Conservation (phyloP, 257 asterid species). For the Solanum arcanum region DNA sequence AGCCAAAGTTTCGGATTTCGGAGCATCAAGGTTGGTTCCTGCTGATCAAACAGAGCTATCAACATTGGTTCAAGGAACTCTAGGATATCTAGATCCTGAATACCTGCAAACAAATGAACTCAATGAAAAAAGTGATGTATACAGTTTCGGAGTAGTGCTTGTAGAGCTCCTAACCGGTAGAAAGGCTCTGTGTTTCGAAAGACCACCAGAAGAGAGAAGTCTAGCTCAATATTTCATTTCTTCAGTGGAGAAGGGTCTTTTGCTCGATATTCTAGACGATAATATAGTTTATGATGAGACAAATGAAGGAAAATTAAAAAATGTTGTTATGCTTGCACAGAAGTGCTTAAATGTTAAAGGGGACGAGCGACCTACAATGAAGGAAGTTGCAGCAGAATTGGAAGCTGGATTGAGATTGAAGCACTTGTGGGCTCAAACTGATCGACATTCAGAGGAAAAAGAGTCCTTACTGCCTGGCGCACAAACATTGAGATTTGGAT, state of each 20-base stretch:
- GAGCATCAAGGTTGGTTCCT: constrained; percentile 22
- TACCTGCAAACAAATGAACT: constrained; percentile 16
- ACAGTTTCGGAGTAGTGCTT: constrained; percentile 31
- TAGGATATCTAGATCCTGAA: constrained; percentile 31
- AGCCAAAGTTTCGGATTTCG: constrained; percentile 23
- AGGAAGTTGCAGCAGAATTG: constrained; percentile 22
- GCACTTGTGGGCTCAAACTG: background rate
- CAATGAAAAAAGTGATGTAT: constrained; percentile 28
- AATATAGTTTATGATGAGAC: constrained; percentile 2
- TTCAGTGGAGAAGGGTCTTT: background rate
- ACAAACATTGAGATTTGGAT: constrained; percentile 1
- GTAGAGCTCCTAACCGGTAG: constrained; percentile 19
- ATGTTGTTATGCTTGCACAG: constrained; percentile 17
- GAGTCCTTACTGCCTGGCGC: background rate
- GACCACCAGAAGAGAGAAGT: constrained; percentile 15
- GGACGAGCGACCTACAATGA: constrained; percentile 34
- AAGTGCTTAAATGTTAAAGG: constrained; percentile 24
- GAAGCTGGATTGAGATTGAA: constrained; percentile 6
- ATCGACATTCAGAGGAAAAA: background rate
- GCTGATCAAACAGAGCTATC: constrained; percentile 3
- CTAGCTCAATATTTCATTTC: constrained; percentile 15
- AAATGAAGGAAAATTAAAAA: background rate
- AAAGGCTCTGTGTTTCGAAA: constrained; percentile 4
- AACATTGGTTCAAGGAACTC: constrained; percentile 28
- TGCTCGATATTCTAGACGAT: constrained; percentile 14